A percentile compares a stretch with the other conserved stretches of the same genome.
These are phyloP conservation scores for Plectranthus barbatus DNA, from an alignment of 257 asterid genomes.

Conservation along the genomic window DNA sequence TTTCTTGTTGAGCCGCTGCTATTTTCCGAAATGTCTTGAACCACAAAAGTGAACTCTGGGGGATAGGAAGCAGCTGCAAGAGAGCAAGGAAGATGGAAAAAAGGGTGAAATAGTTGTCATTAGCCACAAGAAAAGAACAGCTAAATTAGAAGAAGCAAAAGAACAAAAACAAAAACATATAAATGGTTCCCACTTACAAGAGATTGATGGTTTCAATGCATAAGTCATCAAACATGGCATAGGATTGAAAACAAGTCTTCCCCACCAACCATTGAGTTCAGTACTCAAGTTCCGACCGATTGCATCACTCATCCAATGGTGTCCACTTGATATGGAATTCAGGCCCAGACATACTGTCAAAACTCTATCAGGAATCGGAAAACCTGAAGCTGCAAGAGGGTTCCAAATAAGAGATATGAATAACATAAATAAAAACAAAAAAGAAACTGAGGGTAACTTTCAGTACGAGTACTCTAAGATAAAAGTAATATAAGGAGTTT, in stretches of 20 bases:
- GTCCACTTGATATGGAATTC: conserved; percentile 7
- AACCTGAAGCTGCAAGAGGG: conserved; percentile 20
- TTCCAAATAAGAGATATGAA: not conserved
- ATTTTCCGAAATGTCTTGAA: not conserved
- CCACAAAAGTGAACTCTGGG: not conserved
- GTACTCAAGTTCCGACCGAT: conserved; percentile 16
- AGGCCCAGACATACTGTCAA: not conserved
- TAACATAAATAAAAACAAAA: not conserved
- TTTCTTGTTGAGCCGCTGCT: not conserved
- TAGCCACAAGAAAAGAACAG: too few species aligned
- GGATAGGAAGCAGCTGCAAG: conserved; percentile 27
- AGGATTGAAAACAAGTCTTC: conserved; percentile 38
- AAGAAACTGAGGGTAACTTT: not conserved
- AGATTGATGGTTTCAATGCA: conserved; percentile 17
- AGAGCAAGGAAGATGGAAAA: not conserved
- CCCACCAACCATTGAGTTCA: conserved; percentile 45
- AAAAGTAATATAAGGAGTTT: too few species aligned
- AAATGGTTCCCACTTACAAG: conserved; percentile 25
- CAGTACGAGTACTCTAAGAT: not conserved
- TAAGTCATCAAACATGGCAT: conserved; percentile 19
- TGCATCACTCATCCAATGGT: conserved; percentile 22
- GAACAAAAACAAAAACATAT: not conserved
- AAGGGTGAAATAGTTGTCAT: too few species aligned
- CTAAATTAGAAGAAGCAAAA: too few species aligned
- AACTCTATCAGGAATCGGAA: conserved; percentile 4